Evolutionary conservation across 2,329 filamentous ascomycete genomes (phyloP), one percentile per base, ranked within the genome.

Genomic region (Claviceps cyperi): DNA sequence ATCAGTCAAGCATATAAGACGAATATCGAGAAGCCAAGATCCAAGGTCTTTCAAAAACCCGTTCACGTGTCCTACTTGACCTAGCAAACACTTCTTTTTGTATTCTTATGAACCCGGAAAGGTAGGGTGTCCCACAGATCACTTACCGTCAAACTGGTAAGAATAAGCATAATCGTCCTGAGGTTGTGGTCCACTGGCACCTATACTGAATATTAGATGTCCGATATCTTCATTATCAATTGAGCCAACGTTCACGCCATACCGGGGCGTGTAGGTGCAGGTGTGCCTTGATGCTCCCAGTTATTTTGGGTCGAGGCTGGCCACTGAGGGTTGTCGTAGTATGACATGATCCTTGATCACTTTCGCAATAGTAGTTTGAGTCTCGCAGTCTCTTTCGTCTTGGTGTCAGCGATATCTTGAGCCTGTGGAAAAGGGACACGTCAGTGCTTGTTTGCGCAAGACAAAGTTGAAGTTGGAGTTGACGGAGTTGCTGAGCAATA

Each of bases 71-170:
- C 15, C 6, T 36, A 37, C 5, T 14, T 14, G 15, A 22, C 2
- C 44, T 13, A 3, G 19, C 17, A 46, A 13, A 2, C 4, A 8
- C n/a, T 36, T 11, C 4, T 15, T 46, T 37, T 46, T 7, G 32
- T 35, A 11, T 28, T 28, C 11, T 43, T n/a, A 24, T 15, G 2
- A 43, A 7, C 40, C 15, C 14, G 15, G 41, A 8, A 28, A 28
- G 6, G 7, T 9, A 21, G 28, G 9, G 21, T 17, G 41, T 24
- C 22, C 15, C 15, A 11, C 15, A 32, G 21, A 48, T 11, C 45
- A 79, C 84, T 66, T 83, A 92, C 86, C 86, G 72, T 94, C 89
- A 67, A 94, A 84, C 69, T 95, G 89, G 64, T 85, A 83, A 58
- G 80, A 81, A 66, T 94, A 95, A 52, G 89, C 88, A 62, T 78